Evolutionary conservation across 331 rosid species (phyloP), one percentile per base, ranked within the genome.

Genomic region (Quercus phellos): DNA sequence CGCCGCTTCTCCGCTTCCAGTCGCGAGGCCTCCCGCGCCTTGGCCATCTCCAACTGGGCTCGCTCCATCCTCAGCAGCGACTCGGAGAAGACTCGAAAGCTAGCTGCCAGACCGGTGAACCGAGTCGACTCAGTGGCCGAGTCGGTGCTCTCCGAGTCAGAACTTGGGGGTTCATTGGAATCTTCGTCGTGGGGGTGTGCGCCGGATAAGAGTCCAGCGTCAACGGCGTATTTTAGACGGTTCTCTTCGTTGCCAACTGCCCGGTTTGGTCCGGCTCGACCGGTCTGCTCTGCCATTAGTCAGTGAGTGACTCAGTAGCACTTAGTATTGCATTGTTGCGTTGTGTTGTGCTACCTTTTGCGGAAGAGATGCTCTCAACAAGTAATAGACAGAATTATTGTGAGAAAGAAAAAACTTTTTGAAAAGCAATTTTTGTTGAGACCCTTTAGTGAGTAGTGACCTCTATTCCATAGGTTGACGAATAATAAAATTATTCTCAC

Each of bases 71-170:
- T 77, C 77, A 80, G 43, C 73, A 84, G 68, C 18, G 84, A 79
- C 51, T 84, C 87, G 3, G 87, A 77, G 32, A 84, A 74, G 58
- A 84, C 76, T 43, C 85, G 84, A 51, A 84, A 82, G 84, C 85
- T 80, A 53, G 87, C 82, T 3, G 72, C 64, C 50, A 84, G 74
- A 6, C 73, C 80, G 35, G 81, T 24, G 63, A 72, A 51, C 30
- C 82, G 71, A 9, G 67, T 54, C 16, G 84, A 51, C 82, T 51
- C 56, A 3, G 77, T 50, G 7, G 29, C 61, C 9, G 68, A 70
- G 5, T 58, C 76, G 50, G 70, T 53, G 67, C 59, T 22, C 56
- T 76, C 81, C n/a, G 81, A 72, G 63, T 77, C 68, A 18, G 77
- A 63, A 32, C 81, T 71, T 55, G 56, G 42, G 10, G 21, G 38